phyloP scores from a whole-genome alignment of 139 green algal species.

The Chlorella sorokiniana region DNA sequence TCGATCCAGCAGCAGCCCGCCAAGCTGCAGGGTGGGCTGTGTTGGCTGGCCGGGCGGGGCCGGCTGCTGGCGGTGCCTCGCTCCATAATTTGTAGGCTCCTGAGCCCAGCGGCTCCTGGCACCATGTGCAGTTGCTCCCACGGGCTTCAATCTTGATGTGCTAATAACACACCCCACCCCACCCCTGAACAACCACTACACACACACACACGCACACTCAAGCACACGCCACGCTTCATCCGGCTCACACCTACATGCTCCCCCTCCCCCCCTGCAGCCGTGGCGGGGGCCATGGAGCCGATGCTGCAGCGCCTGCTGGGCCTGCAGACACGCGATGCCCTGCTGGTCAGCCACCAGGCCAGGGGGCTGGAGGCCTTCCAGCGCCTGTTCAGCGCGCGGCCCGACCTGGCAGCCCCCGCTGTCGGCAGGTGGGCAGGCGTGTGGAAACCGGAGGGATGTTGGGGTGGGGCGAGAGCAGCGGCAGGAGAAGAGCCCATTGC shows the following conservation, averaged over 20 bases:
- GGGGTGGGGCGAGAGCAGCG: not conserved
- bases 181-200: too few relatives aligned
- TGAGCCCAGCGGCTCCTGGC: not conserved
- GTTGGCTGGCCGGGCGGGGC: not conserved
- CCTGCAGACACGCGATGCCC: constrained; percentile 33
- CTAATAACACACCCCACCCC: too few relatives aligned
- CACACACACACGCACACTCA: not conserved
- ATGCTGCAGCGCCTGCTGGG: constrained; percentile 52
- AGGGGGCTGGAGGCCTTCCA: constrained; percentile 44
- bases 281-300: constrained; percentile 37
- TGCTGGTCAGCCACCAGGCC: constrained; percentile 40
- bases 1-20: constrained; percentile 2
- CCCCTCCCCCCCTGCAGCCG: not conserved
- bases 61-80: too few relatives aligned
- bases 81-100: not conserved
- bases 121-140: too few relatives aligned
- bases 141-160: too few relatives aligned
- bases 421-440: constrained; percentile 11
- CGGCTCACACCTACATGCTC: not conserved
- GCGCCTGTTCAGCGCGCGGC: constrained; percentile 30
- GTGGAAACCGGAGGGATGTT: not conserved
- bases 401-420: constrained; percentile 13
- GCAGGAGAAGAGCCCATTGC: too few relatives aligned
- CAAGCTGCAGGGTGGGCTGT: constrained; percentile 15
- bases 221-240: not conserved